Percentiles rank a stretch among this genome's conserved stretches.
Evolutionary conservation across 2,329 filamentous ascomycete genomes (phyloP).

Genomic region (Alternaria gansuensis): DNA sequence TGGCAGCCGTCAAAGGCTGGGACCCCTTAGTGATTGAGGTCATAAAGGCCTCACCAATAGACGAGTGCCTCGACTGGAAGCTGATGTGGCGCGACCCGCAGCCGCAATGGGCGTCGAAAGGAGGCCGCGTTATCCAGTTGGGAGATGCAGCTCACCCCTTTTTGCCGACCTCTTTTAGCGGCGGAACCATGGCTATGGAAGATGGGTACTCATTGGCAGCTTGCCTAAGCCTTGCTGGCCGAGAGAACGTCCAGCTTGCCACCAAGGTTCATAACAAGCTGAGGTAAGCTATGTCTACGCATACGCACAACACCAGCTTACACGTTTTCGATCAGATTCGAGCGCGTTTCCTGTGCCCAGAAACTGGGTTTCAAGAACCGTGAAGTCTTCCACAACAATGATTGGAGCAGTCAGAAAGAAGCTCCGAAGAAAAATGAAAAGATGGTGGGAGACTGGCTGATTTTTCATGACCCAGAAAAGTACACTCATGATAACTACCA

Average conservation of each 20-base stretch:
- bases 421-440: conserved; percentile 12
- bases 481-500: no score
- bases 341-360: conserved; percentile 22
- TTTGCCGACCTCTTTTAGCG: conserved; percentile 61
- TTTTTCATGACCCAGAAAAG: no score
- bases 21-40: conserved; percentile 10
- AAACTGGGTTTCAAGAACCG: conserved; percentile 21
- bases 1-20: conserved; percentile 16
- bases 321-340: conserved; percentile 5
- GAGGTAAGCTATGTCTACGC: conserved; percentile 11
- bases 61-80: conserved; percentile 58
- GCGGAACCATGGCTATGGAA: conserved; percentile 62
- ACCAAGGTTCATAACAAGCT: conserved; percentile 33
- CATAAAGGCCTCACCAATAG: conserved; percentile 1
- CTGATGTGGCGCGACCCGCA: conserved; percentile 61
- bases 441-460: no score
- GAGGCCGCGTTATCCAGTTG: conserved; percentile 45
- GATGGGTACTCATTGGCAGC: conserved; percentile 43
- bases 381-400: conserved; percentile 11
- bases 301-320: background rate
- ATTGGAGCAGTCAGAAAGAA: conserved; percentile 10
- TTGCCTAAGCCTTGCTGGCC: conserved; percentile 17
- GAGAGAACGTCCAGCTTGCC: background rate
- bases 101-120: conserved; percentile 56
- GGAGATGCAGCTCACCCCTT: conserved; percentile 63